Percentiles rank a stretch among this genome's conserved stretches.
These are phyloP conservation scores for Peniophora sp. DNA, from an alignment of 1,284 basidiomycete genomes.

Conservation along the genomic window DNA sequence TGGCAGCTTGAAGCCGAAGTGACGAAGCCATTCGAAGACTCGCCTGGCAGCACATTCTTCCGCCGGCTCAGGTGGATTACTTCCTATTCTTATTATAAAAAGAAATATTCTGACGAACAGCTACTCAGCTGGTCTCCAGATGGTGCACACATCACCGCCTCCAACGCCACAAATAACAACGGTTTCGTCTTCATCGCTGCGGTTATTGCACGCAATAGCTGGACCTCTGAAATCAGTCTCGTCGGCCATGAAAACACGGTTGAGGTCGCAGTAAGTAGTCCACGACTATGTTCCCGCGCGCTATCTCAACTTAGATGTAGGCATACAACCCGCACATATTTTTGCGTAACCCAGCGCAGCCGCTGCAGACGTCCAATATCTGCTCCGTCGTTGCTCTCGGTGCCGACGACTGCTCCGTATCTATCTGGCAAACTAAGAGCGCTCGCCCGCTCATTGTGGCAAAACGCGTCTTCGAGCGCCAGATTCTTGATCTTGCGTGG, in stretches of 20 bases:
- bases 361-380: conserved; percentile 69
- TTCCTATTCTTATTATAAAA: not conserved
- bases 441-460: conserved; percentile 88
- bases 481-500: conserved; percentile 96
- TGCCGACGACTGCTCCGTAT: conserved; percentile 82
- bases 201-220: conserved; percentile 82
- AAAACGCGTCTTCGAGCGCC: conserved; percentile 89
- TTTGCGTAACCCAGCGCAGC: conserved; percentile 59
- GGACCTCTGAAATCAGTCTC: conserved; percentile 86
- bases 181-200: conserved; percentile 97
- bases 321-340: conserved; percentile 92
- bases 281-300: conserved; percentile 8
- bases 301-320: conserved; percentile 28
- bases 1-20: conserved; percentile 86
- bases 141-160: conserved; percentile 94
- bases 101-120: not conserved
- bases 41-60: conserved; percentile 94
- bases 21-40: conserved; percentile 86
- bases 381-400: conserved; percentile 86
- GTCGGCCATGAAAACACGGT: conserved; percentile 98
- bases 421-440: conserved; percentile 90
- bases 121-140: conserved; percentile 89
- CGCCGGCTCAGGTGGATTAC: conserved; percentile 76
- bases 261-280: conserved; percentile 75
- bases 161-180: conserved; percentile 93